Percentiles rank a stretch among this genome's conserved stretches.
These are phyloP conservation scores for Vaccinium vitisidaea DNA, from an alignment of 148 eudicot genomes.

Conservation along the genomic window DNA sequence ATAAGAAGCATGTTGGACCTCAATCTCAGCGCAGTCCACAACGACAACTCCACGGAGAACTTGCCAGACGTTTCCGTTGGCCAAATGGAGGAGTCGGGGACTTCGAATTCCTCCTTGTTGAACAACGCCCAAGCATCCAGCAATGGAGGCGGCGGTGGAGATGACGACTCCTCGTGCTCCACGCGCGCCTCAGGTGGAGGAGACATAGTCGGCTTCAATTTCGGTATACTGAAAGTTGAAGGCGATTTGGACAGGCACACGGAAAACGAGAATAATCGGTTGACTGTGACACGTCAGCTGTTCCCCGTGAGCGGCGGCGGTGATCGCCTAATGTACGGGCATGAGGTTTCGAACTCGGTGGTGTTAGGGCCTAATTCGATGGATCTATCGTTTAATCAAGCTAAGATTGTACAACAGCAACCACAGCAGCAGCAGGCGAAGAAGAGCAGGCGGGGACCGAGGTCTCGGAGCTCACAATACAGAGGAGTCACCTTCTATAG, in stretches of 20 bases:
- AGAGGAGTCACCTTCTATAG: constrained; percentile 71
- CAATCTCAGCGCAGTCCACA: constrained; percentile 9
- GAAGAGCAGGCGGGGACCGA: constrained; percentile 73
- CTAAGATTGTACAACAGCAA: constrained; percentile 19
- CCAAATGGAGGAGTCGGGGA: constrained; percentile 32
- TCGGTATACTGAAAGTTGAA: constrained; percentile 36
- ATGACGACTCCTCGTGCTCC: constrained; percentile 42
- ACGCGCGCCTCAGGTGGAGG: constrained; percentile 20
- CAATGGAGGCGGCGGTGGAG: constrained; percentile 26
- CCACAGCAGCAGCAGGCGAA: constrained; percentile 35
- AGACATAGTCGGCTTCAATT: constrained; percentile 28
- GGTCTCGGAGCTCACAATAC: constrained; percentile 68
- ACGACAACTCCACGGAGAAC: background rate
- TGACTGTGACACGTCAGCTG: constrained; percentile 42
- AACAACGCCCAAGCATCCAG: constrained; percentile 30
- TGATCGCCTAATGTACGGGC: constrained; percentile 3
- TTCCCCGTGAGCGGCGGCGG: constrained; percentile 35
- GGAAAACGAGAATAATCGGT: background rate
- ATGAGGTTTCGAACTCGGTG: background rate
- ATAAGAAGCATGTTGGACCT: constrained; percentile 21
- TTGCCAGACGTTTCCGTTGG: constrained; percentile 11
- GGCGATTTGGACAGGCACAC: background rate
- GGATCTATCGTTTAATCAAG: constrained; percentile 31
- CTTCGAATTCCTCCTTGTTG: constrained; percentile 40
- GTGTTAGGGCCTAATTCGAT: constrained; percentile 9